These are phyloP conservation scores for Vigna angularis DNA, from an alignment of 306 rosid species.

Conservation along the genomic window DNA sequence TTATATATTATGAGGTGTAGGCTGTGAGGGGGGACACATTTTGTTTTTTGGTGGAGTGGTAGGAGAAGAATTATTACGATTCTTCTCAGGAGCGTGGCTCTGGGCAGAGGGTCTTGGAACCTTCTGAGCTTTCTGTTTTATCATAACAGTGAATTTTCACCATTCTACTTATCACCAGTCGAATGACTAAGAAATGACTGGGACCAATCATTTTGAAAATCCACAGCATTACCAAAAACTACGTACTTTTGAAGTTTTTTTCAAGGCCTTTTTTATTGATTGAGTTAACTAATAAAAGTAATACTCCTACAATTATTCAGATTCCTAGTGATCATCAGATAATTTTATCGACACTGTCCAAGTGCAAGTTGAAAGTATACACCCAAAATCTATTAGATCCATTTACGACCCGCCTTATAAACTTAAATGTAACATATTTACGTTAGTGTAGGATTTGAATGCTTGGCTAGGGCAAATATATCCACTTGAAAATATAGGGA, in stretches of 20 bases:
- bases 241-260: conserved; percentile 6
- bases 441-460: conserved; percentile 31
- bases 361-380: conserved; percentile 19
- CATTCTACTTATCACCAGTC: conserved; percentile 4
- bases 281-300: conserved; percentile 14
- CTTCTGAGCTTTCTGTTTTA: too few relatives aligned
- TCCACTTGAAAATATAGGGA: conserved; percentile 24
- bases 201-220: conserved; percentile 19
- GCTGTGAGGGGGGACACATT: too few relatives aligned
- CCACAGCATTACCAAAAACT: neutral
- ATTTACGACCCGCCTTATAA: neutral
- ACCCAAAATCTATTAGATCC: neutral
- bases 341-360: conserved; percentile 17
- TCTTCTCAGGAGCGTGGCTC: too few relatives aligned
- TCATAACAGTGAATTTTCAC: too few relatives aligned
- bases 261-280: conserved; percentile 34
- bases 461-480: conserved; percentile 33
- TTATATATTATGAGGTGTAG: too few relatives aligned
- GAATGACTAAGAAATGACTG: conserved; percentile 31
- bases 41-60: too few relatives aligned
- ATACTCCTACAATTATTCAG: conserved; percentile 12
- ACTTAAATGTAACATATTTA: conserved; percentile 23
- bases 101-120: too few relatives aligned
- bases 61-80: too few relatives aligned
- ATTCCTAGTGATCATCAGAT: conserved; percentile 37